Evolutionary conservation across 73 alveolate species (phyloP).

Genomic region (Blepharisma japonicum): DNA sequence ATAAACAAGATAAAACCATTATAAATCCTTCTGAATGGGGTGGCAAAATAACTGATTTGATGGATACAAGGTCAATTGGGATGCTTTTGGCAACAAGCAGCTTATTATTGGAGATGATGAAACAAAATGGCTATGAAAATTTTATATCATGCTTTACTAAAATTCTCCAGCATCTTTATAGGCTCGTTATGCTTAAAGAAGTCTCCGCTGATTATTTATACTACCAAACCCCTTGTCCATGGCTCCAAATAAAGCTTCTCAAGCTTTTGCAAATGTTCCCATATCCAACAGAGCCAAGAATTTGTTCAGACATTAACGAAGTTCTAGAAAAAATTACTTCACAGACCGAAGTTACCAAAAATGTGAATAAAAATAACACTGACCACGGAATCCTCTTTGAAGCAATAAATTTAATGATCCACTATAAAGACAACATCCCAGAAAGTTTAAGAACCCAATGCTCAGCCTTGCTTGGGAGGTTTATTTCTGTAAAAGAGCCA

Average conservation of each 20-base stretch:
- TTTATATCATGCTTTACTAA: conserved; percentile 55
- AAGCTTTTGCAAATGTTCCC: conserved; percentile 88
- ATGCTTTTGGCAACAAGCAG: conserved; percentile 68
- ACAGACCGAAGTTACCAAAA: conserved; percentile 90
- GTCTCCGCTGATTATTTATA: conserved; percentile 88
- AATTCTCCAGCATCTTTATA: conserved; percentile 67
- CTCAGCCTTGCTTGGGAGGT: conserved; percentile 83
- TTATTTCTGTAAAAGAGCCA: conserved; percentile 93
- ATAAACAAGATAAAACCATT: conserved; percentile 79
- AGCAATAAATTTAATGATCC: conserved; percentile 88
- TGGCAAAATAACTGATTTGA: conserved; percentile 63
- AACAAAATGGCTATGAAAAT: conserved; percentile 77
- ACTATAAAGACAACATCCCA: conserved; percentile 70
- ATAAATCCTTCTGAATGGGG: conserved; percentile 64
- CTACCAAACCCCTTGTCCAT: conserved; percentile 95
- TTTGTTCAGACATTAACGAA: conserved; percentile 69
- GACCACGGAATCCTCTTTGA: conserved; percentile 97
- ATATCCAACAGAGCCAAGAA: conserved; percentile 75
- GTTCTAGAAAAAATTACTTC: conserved; percentile 72
- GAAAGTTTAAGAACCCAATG: conserved; percentile 83
- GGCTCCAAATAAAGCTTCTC: conserved; percentile 93
- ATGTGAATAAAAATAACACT: conserved; percentile 94
- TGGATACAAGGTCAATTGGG: conserved; percentile 69
- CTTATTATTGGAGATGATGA: conserved; percentile 54
- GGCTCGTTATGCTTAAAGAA: conserved; percentile 70